Conservation (phyloP, 306 rosid species). For the Sechiopsis laciniata region DNA sequence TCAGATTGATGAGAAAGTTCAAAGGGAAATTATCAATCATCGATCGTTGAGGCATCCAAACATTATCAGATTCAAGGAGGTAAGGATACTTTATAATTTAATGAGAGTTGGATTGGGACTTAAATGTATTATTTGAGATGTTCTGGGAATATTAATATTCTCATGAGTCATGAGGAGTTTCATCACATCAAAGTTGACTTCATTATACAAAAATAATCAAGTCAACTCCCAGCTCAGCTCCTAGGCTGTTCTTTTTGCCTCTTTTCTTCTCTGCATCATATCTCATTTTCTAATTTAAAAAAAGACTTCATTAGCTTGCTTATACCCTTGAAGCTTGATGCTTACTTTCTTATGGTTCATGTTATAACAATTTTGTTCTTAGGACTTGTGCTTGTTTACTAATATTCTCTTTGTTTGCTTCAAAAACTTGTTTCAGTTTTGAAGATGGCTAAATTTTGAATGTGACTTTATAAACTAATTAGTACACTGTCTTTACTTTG, state of each 20-base stretch:
- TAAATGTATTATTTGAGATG: slow-evolving; percentile 4
- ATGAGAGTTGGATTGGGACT: background rate
- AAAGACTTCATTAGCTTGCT: background rate
- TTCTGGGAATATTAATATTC: background rate
- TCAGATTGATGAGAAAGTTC: slow-evolving; percentile 89
- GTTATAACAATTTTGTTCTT: background rate
- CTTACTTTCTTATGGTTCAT: background rate
- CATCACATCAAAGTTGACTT: background rate
- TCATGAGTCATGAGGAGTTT: background rate
- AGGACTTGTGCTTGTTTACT: background rate
- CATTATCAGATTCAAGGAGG: slow-evolving; percentile 85
- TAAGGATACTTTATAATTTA: slow-evolving; percentile 20
- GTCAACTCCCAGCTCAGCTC: slow-evolving; percentile 1
- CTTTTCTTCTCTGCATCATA: background rate
- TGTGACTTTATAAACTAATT: background rate
- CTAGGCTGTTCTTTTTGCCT: background rate
- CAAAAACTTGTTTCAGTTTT: background rate
- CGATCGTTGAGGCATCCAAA: slow-evolving; percentile 78
- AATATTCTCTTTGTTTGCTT: background rate
- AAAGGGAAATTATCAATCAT: slow-evolving; percentile 81
- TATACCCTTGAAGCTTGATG: background rate
- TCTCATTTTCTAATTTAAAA: background rate
- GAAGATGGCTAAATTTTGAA: background rate
- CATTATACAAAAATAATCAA: background rate
- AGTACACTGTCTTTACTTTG: background rate